A percentile compares a stretch with the other conserved stretches of the same genome.
Conservation (phyloP, 768 basidiomycete species). For the Exidia glandulosa region DNA sequence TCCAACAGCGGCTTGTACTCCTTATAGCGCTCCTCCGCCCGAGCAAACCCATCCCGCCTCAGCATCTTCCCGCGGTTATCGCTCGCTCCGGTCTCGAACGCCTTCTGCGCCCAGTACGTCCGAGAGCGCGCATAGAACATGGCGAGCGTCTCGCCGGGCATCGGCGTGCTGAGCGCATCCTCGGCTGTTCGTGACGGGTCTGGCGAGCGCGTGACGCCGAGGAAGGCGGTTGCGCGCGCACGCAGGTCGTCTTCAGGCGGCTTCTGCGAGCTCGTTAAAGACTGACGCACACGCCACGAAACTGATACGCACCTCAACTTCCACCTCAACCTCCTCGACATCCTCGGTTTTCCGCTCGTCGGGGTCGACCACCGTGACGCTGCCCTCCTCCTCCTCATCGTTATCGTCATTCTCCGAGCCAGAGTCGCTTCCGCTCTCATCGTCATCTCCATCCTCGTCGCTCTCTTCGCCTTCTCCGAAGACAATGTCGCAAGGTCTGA, state of each 20-base stretch:
- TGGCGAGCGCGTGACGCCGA: conserved; percentile 48
- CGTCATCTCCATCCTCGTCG: conserved; percentile 46
- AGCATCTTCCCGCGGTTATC: conserved; percentile 70
- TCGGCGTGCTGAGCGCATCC: conserved; percentile 65
- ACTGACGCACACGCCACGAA: conserved; percentile 13
- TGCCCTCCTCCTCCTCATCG: conserved; percentile 24
- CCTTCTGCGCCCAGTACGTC: conserved; percentile 73
- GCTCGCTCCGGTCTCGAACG: conserved; percentile 33
- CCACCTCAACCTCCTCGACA: conserved; percentile 14
- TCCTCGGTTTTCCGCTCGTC: conserved; percentile 13
- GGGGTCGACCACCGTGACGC: conserved; percentile 10
- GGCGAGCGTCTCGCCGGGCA: conserved; percentile 75
- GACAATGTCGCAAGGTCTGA: conserved; percentile 53
- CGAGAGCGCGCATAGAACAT: conserved; percentile 75
- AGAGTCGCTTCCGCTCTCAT: conserved; percentile 22
- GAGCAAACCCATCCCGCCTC: conserved; percentile 62
- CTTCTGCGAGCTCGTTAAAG: conserved; percentile 15
- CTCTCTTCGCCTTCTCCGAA: conserved; percentile 54
- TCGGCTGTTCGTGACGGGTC: conserved; percentile 49
- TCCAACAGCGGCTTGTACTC: conserved; percentile 71
- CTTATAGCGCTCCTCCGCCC: conserved; percentile 64
- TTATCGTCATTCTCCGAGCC: conserved; percentile 38
- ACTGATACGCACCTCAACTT: conserved; percentile 24
- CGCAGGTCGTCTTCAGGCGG: not conserved
- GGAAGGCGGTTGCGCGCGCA: conserved; percentile 25